Evolutionary conservation across 495 filamentous ascomycete species (phyloP), one percentile per base, ranked within the genome.

Genomic region (Neohortaea acidophila): DNA sequence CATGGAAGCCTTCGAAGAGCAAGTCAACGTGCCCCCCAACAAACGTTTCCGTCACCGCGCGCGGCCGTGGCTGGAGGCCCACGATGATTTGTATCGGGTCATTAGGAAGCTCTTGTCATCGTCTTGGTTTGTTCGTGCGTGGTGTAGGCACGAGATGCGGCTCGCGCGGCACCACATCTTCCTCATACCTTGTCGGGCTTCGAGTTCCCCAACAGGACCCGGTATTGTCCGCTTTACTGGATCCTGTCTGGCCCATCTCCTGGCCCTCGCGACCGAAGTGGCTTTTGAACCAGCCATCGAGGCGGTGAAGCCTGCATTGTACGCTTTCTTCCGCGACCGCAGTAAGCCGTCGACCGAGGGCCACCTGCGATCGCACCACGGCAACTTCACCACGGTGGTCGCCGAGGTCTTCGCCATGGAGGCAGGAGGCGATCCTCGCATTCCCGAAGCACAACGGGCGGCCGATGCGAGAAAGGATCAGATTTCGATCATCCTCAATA

Each of bases 141-240:
- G 54, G 54, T 57, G 54, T 36, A 41, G 49, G 21, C 54, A 55
- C 29, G 54, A 57, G 36, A 51, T 57, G 54, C 11, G 52, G 24
- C 39, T 55, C 15, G 54, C 46, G 7, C 23, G 47, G 17, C 44
- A 40, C 7, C 49, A 55, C 36, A 40, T 57, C 15, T 57, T 57
- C 30, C 36, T 57, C 0, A 39, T 57, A 11, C 52, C 54, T 12
- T 49, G 44, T 32, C 36, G 37, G 4, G 41, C 37, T 10, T 30
- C 48, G 17, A 51, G 37, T 1, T 21, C 36, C 4, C 43, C 38
- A 22, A 41, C 36, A 6, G 41, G 41, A 12, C 40, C 29, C 1
- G 41, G 24, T 14, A 41, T 55, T 9, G 35, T 57, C 2, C 28
- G 49, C 8, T 55, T 57, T 47, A 53, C 54, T 9, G 44, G 47